These are phyloP conservation scores for Jaltomata sinuosa DNA, from an alignment of 257 asterid genomes.

Conservation along the genomic window DNA sequence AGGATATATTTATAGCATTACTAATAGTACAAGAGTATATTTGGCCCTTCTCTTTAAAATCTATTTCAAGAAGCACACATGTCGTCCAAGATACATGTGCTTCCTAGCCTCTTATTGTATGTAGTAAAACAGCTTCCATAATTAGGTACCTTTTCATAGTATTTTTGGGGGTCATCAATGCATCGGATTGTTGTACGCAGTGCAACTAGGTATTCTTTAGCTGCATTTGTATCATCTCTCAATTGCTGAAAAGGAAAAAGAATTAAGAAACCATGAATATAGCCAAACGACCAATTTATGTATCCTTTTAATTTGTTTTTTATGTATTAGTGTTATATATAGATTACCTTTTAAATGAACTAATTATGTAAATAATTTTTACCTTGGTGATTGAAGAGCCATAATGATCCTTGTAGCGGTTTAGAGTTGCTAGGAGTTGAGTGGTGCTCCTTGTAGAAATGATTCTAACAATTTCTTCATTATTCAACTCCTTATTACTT, in stretches of 20 bases:
- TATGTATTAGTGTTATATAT: neutral
- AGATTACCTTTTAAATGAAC: too few relatives aligned
- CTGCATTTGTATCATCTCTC: slow-evolving; percentile 27
- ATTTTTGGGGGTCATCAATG: slow-evolving; percentile 51
- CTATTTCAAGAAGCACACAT: too few relatives aligned
- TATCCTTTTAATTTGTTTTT: too few relatives aligned
- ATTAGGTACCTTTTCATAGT: slow-evolving; percentile 54
- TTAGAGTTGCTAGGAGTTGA: slow-evolving; percentile 57
- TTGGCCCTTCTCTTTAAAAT: too few relatives aligned
- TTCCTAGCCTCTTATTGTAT: too few relatives aligned
- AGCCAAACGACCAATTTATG: neutral
- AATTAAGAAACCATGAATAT: neutral
- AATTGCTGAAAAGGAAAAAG: slow-evolving; percentile 25
- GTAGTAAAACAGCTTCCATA: too few relatives aligned
- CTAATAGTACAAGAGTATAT: too few relatives aligned
- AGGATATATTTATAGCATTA: too few relatives aligned
- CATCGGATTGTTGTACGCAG: slow-evolving; percentile 46
- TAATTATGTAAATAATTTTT: neutral
- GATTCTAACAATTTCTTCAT: slow-evolving; percentile 61
- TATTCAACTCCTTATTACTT: slow-evolving; percentile 26
- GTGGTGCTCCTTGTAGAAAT: slow-evolving; percentile 66
- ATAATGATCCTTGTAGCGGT: slow-evolving; percentile 51
- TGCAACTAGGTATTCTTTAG: slow-evolving; percentile 25
- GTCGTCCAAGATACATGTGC: too few relatives aligned
- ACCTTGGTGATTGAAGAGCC: slow-evolving; percentile 72